Percentiles rank a stretch among this genome's conserved stretches.
Evolutionary conservation across 495 filamentous ascomycete species (phyloP).

Genomic region (Parachaetomium inaequale): DNA sequence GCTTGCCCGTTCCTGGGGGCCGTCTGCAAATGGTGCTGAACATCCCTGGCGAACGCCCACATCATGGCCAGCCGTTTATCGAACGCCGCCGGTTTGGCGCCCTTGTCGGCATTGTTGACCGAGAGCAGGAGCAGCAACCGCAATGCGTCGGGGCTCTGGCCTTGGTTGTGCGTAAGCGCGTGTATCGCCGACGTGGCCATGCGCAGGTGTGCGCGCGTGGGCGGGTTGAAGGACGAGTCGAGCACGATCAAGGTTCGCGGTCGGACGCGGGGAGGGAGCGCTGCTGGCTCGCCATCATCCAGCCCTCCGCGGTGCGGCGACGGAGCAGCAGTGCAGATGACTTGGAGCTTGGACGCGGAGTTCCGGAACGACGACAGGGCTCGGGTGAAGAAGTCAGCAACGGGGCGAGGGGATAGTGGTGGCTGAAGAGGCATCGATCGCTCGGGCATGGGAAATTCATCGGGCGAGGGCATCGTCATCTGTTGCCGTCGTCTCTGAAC

Average conservation of each 20-base stretch:
- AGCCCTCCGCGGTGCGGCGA: conserved; percentile 7
- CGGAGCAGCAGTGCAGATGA: conserved; percentile 53
- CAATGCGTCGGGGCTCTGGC: conserved; percentile 18
- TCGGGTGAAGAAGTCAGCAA: conserved; percentile 42
- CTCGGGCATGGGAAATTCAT: conserved; percentile 14
- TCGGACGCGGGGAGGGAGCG: conserved; percentile 23
- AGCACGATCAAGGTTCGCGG: conserved; percentile 65
- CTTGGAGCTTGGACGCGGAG: conserved; percentile 54
- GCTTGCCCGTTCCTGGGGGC: not conserved
- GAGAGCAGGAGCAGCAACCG: conserved; percentile 78
- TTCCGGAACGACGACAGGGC: conserved; percentile 56
- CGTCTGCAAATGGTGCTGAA: conserved; percentile 32
- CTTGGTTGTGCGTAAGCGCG: conserved; percentile 29
- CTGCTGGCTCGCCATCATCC: conserved; percentile 8
- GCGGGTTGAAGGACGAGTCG: conserved; percentile 95
- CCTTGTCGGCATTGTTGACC: conserved; percentile 92
- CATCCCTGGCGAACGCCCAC: conserved; percentile 69
- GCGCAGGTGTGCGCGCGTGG: conserved; percentile 73
- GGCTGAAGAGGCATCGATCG: conserved; percentile 23
- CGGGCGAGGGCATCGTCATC: not conserved
- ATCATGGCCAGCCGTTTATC: conserved; percentile 84
- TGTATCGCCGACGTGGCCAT: conserved; percentile 68
- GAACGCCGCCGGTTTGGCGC: conserved; percentile 75
- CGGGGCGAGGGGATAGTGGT: conserved; percentile 17
- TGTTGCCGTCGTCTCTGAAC: not conserved